Evolutionary conservation across 352 stramenopile species (phyloP).

Genomic region (Bremia lactucae): DNA sequence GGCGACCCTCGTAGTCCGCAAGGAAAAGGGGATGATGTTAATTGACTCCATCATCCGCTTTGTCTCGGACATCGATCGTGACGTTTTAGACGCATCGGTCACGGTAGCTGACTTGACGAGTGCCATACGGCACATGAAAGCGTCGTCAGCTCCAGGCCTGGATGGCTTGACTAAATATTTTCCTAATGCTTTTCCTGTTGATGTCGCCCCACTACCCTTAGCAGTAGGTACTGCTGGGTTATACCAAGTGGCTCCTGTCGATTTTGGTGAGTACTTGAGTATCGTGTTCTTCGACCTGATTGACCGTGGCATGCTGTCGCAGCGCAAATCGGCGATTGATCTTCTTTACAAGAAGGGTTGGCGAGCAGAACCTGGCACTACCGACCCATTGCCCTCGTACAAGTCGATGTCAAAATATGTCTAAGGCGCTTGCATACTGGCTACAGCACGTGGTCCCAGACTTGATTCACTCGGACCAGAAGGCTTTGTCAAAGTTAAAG

Average conservation of each 20-base stretch:
- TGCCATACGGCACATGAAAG: neutral
- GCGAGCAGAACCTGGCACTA: neutral
- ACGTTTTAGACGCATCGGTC: neutral
- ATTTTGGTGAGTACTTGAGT: neutral
- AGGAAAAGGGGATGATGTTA: neutral
- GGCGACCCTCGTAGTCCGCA: neutral
- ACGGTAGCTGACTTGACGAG: neutral
- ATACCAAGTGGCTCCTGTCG: neutral
- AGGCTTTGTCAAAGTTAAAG: no score
- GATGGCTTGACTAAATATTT: no score
- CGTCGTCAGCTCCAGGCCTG: neutral
- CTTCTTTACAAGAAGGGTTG: neutral
- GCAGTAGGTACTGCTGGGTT: no score
- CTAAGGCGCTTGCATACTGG: no score
- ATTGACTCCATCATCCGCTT: neutral
- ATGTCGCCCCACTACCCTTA: no score
- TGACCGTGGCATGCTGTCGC: no score
- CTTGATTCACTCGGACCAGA: no score
- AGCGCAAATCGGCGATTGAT: no score
- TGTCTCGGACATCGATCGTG: neutral
- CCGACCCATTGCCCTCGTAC: neutral
- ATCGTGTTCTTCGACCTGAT: neutral
- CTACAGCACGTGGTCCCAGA: no score
- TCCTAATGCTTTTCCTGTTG: no score
- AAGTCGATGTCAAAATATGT: neutral